phyloP scores from a whole-genome alignment of 1,139 yeast genomes.

The Pneumocystis sp. region DNA sequence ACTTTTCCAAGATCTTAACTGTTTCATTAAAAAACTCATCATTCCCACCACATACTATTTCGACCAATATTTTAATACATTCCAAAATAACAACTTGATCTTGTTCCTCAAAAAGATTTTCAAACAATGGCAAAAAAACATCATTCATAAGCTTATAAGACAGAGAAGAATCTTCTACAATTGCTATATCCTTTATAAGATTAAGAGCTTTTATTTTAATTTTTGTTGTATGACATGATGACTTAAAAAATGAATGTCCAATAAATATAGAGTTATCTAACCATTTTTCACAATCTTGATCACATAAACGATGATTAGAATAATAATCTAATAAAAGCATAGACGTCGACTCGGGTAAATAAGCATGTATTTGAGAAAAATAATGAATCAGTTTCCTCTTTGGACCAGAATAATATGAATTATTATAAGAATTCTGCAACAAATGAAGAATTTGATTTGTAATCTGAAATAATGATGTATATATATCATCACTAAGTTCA shows the following conservation, averaged over 20 bases:
- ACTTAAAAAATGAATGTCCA: slow-evolving; percentile 34
- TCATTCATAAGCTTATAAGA: slow-evolving; percentile 6
- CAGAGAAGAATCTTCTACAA: slow-evolving; percentile 22
- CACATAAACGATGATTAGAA: slow-evolving; percentile 32
- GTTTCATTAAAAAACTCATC: not conserved
- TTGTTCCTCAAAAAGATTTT: slow-evolving; percentile 7
- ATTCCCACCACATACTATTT: slow-evolving; percentile 22
- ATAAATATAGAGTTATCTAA: slow-evolving; percentile 33
- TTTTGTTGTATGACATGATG: slow-evolving; percentile 21
- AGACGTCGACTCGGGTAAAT: slow-evolving; percentile 28
- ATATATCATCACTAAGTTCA: not conserved
- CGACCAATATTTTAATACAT: slow-evolving; percentile 12
- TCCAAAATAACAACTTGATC: slow-evolving; percentile 6
- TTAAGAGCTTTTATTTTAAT: slow-evolving; percentile 32
- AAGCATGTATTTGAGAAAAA: slow-evolving; percentile 29
- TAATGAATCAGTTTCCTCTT: slow-evolving; percentile 33
- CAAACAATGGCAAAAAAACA: slow-evolving; percentile 10
- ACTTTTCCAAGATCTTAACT: not conserved
- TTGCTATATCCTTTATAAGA: slow-evolving; percentile 33
- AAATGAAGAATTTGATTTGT: not conserved
- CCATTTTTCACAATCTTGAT: slow-evolving; percentile 43
- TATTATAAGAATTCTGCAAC: slow-evolving; percentile 6
- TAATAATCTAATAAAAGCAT: slow-evolving; percentile 35
- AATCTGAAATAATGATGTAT: not conserved
- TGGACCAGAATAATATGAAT: slow-evolving; percentile 29